Conservation (phyloP, 257 asterid genomes). For the Cynanchum wilfordii region DNA sequence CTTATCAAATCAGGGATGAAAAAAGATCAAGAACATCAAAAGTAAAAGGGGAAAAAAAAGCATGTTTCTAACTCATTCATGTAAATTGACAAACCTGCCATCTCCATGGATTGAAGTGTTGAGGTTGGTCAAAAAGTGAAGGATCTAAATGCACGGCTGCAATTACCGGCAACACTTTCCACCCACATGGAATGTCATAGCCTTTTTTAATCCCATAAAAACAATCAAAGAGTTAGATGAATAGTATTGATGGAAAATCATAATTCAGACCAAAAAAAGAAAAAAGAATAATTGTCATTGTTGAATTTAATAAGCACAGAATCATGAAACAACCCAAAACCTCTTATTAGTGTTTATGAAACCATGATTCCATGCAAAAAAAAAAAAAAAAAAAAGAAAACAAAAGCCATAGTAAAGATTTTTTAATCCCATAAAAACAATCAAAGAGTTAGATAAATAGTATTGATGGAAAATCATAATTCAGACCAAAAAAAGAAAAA, state of each 20-base stretch:
- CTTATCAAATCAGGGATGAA: conserved; percentile 12
- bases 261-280: neutral
- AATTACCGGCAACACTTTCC: conserved; percentile 95
- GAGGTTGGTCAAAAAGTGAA: conserved; percentile 81
- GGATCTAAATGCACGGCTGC: conserved; percentile 97
- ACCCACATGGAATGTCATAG: conserved; percentile 99
- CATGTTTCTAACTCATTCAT: conserved; percentile 16
- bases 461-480: neutral
- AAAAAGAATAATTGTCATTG: neutral
- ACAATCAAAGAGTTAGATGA: neutral
- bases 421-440: conserved; percentile 18
- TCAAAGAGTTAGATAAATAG: neutral
- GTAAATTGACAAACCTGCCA: conserved; percentile 52
- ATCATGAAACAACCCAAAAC: neutral
- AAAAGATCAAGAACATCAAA: neutral
- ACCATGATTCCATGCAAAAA: neutral
- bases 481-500: neutral
- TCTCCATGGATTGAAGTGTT: conserved; percentile 96
- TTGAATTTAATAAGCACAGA: neutral
- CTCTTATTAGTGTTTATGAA: neutral
- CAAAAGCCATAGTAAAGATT: too few species aligned
- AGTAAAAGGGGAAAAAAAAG: neutral
- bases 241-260: neutral
- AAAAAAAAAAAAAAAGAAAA: too few species aligned
- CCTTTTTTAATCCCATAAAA: conserved; percentile 36